phyloP scores from a whole-genome alignment of 768 basidiomycete genomes.

The Punctularia strigosozonata region DNA sequence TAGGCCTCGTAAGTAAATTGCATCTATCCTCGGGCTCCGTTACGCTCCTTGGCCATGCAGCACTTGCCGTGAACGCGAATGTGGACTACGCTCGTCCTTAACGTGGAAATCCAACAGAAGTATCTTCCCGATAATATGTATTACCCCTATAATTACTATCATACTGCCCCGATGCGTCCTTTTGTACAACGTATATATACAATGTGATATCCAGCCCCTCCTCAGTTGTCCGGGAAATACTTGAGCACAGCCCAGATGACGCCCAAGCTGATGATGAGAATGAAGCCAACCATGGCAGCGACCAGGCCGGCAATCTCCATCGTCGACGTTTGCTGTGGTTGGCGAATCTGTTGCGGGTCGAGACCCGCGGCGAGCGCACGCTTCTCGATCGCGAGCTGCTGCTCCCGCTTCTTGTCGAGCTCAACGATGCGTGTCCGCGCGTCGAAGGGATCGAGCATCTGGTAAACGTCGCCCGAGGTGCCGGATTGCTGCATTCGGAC shows the following conservation, averaged over 20 bases:
- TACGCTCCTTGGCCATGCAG: too few species aligned
- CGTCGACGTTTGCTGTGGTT: constrained; percentile 1
- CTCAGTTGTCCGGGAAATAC: constrained; percentile 2
- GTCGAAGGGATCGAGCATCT: constrained; percentile 36
- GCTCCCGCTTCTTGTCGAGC: constrained; percentile 27
- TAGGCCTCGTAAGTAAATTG: too few species aligned
- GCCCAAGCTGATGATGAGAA: constrained; percentile 15
- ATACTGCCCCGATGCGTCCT: neutral
- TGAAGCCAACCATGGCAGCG: constrained; percentile 14
- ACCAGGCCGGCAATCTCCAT: constrained; percentile 19
- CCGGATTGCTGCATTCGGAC: constrained; percentile 27
- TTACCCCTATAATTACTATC: too few species aligned
- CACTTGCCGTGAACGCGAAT: too few species aligned
- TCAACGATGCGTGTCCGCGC: constrained; percentile 42
- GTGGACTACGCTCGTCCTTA: too few species aligned
- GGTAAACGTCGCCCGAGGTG: neutral
- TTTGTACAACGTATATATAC: too few species aligned
- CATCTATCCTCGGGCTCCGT: too few species aligned
- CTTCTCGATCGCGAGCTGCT: constrained; percentile 26
- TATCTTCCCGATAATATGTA: too few species aligned
- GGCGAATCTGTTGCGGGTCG: constrained; percentile 12
- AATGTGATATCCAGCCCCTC: constrained; percentile 1
- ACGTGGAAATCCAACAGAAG: too few species aligned
- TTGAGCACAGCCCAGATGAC: constrained; percentile 15
- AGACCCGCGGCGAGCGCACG: constrained; percentile 21